Evolutionary conservation across 257 asterid genomes (phyloP), one percentile per base, ranked within the genome.

Genomic region (Capsicum pubescens): DNA sequence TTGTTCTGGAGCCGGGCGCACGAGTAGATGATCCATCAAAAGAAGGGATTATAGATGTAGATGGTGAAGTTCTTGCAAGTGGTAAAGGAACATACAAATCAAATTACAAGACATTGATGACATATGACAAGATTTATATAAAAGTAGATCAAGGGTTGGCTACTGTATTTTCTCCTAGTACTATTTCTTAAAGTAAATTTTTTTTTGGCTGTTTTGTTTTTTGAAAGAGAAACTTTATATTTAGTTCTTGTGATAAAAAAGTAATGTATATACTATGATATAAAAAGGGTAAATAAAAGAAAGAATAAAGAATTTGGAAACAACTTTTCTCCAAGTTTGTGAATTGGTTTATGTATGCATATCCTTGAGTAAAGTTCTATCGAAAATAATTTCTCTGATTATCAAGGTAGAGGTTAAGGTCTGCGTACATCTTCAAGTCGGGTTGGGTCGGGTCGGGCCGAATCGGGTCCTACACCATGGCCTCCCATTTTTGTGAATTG

Each of bases 71-170:
- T 60, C 87, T 97, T 80, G 98, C 99, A 14, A 90, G 96, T 83
- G 97, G 99, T 52, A 86, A 88, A 86, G 97, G 97, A 78, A 87
- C 92, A 11, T 97, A 92, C 89, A 91, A 90, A 66, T 92, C 92
- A 77, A 90, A 92, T 48, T 89, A 94, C 85, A 85, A 87, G 86
- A 87, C 97, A 48, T 84, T 93, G 32, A 91, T 97, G 98, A 89
- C 93, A 48, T 97, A 97, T 71, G 97, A 86, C 83, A 92, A 90
- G 83, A 84, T 97, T 54, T 71, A 88, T 55, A 88, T 97, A 39
- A 88, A 82, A 82, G 92, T 97, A 42, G 97, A 97, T 88, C 97
- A 91, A 88, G 98, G 98, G 14, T 90, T 95, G 93, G 98, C 97
- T 80, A 93, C 98, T 58, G 44, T 97, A 50, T 97, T 95, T 87